Evolutionary conservation across 257 asterid species (phyloP).

Genomic region (Plectranthus barbatus): DNA sequence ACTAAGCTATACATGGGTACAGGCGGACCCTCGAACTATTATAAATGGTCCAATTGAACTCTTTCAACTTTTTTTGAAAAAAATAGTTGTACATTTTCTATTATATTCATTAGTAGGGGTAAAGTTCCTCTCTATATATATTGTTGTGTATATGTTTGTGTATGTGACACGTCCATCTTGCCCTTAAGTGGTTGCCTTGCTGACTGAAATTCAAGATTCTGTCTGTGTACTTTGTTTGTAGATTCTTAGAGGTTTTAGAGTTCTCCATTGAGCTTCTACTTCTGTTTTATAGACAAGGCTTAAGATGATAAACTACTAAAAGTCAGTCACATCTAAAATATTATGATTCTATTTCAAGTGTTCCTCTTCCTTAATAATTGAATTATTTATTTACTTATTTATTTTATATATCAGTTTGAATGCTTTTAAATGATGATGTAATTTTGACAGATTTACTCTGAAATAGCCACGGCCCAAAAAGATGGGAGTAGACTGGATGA

Average conservation of each 20-base stretch:
- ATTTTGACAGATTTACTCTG: slow-evolving; percentile 29
- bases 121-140: too few species aligned
- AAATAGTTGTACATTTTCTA: too few species aligned
- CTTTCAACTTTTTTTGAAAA: background rate
- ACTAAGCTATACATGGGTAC: too few species aligned
- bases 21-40: too few species aligned
- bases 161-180: too few species aligned
- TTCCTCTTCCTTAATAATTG: background rate
- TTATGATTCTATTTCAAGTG: background rate
- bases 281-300: background rate
- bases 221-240: too few species aligned
- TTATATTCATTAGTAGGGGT: too few species aligned
- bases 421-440: slow-evolving; percentile 7
- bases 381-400: background rate
- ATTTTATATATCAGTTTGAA: background rate
- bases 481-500: slow-evolving; percentile 8
- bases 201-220: background rate
- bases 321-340: too few species aligned
- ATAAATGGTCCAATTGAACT: too few species aligned
- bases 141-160: too few species aligned
- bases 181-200: background rate
- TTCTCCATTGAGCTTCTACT: slow-evolving; percentile 2
- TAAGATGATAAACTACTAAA: background rate
- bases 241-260: background rate
- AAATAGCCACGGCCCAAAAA: slow-evolving; percentile 20